Percentiles rank a stretch among this genome's conserved stretches.
These are phyloP conservation scores for Fusarium anguioides DNA, from an alignment of 2,329 filamentous ascomycete species.

Conservation along the genomic window DNA sequence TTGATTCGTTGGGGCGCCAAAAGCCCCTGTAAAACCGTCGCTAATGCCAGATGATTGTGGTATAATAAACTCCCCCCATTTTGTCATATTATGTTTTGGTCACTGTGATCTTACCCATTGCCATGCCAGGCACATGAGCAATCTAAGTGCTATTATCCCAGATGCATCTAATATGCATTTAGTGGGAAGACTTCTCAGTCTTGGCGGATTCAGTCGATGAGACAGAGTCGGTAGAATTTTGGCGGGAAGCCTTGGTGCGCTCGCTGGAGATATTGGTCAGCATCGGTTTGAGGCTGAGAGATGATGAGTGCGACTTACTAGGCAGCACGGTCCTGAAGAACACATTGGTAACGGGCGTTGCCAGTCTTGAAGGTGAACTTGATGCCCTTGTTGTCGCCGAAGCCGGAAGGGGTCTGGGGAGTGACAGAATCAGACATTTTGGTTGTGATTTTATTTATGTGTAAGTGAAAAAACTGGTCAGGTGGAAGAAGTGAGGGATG, in stretches of 20 bases:
- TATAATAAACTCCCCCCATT: conserved; percentile 35
- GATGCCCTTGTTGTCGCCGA: conserved; percentile 56
- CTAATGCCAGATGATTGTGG: conserved; percentile 40
- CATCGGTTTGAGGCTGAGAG: neutral
- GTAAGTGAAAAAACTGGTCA: neutral
- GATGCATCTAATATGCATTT: neutral
- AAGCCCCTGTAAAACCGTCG: conserved; percentile 36
- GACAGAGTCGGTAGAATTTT: conserved; percentile 52
- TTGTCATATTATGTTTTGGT: neutral
- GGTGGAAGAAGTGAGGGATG: neutral
- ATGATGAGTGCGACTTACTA: conserved; percentile 53
- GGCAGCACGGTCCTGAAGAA: conserved; percentile 56
- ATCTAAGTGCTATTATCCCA: conserved; percentile 12
- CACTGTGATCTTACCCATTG: neutral
- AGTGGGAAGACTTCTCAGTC: conserved; percentile 42
- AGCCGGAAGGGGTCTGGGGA: conserved; percentile 34
- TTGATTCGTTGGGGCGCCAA: conserved; percentile 41
- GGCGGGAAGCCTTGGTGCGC: conserved; percentile 53
- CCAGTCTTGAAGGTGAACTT: conserved; percentile 61
- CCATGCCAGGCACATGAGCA: neutral
- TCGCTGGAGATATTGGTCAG: conserved; percentile 49
- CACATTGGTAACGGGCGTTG: conserved; percentile 53
- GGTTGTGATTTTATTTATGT: conserved; percentile 18
- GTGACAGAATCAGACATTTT: conserved; percentile 38
- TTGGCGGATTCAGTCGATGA: conserved; percentile 47